These are phyloP conservation scores for Claviceps sorghi DNA, from an alignment of 2,329 filamentous ascomycete species.

Conservation along the genomic window DNA sequence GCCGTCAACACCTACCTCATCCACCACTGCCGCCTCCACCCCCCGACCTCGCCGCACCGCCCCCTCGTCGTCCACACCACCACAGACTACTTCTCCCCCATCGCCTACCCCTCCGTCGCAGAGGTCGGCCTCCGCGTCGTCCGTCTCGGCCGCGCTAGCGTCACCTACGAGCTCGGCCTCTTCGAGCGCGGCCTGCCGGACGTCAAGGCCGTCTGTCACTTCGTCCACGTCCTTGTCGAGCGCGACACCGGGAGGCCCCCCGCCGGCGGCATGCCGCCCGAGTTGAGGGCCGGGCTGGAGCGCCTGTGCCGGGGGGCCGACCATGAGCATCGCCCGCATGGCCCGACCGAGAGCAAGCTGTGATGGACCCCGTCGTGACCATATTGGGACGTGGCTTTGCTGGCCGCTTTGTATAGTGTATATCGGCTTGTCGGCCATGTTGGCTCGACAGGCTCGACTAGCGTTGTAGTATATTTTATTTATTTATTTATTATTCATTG, in stretches of 20 bases:
- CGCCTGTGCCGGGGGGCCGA: background rate
- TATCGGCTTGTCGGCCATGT: background rate
- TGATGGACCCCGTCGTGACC: background rate
- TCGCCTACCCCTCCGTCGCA: constrained; percentile 67
- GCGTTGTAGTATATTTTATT: too few relatives aligned
- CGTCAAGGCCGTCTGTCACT: constrained; percentile 73
- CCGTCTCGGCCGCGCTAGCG: constrained; percentile 72
- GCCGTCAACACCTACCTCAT: constrained; percentile 84
- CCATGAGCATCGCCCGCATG: too few relatives aligned
- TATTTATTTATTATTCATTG: too few relatives aligned
- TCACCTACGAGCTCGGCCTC: constrained; percentile 78
- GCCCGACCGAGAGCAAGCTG: background rate
- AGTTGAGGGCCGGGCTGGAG: constrained; percentile 41
- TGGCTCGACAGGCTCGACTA: too few relatives aligned
- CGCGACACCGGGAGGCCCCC: constrained; percentile 54
- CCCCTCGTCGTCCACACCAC: constrained; percentile 75
- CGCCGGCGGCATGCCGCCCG: constrained; percentile 45
- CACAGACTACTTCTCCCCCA: constrained; percentile 70
- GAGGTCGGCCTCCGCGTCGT: constrained; percentile 72
- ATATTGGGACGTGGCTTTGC: background rate
- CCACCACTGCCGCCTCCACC: constrained; percentile 57
- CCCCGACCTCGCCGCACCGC: constrained; percentile 55
- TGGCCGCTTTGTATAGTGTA: background rate
- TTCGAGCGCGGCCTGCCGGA: constrained; percentile 61
- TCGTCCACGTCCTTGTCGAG: constrained; percentile 81